phyloP scores from a whole-genome alignment of 345 rosid genomes.

The Citrus unshiu region DNA sequence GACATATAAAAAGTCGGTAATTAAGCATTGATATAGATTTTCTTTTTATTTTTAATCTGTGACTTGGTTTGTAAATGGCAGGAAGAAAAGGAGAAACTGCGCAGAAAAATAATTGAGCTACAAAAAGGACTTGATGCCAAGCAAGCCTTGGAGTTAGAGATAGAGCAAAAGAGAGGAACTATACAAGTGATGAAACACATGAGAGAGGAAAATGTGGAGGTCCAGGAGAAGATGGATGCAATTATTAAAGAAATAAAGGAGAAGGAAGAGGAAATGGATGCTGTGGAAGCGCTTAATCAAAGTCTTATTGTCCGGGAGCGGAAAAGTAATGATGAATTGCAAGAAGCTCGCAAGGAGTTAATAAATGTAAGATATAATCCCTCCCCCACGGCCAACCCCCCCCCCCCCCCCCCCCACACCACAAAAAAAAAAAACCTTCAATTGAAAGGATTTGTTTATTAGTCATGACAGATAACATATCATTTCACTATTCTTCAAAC shows the following conservation, averaged over 20 bases:
- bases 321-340: conserved; percentile 52
- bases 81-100: conserved; percentile 62
- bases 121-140: conserved; percentile 53
- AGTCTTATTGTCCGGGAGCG: conserved; percentile 47
- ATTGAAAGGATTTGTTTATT: background rate
- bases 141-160: conserved; percentile 74
- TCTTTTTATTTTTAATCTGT: background rate
- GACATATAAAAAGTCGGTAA: background rate
- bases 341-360: conserved; percentile 67
- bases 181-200: conserved; percentile 64
- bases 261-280: conserved; percentile 51
- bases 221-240: conserved; percentile 37
- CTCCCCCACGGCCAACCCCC: no score
- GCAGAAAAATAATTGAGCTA: conserved; percentile 41
- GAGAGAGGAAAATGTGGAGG: conserved; percentile 41
- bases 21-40: conserved; percentile 1
- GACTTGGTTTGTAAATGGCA: conserved; percentile 24
- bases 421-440: background rate
- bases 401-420: no score
- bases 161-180: conserved; percentile 61
- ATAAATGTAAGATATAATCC: conserved; percentile 35
- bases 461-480: background rate
- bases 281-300: conserved; percentile 38
- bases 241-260: conserved; percentile 39
- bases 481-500: no score